Evolutionary conservation across 2,329 filamentous ascomycete species (phyloP).

Genomic region (Xylariaceae sp.): DNA sequence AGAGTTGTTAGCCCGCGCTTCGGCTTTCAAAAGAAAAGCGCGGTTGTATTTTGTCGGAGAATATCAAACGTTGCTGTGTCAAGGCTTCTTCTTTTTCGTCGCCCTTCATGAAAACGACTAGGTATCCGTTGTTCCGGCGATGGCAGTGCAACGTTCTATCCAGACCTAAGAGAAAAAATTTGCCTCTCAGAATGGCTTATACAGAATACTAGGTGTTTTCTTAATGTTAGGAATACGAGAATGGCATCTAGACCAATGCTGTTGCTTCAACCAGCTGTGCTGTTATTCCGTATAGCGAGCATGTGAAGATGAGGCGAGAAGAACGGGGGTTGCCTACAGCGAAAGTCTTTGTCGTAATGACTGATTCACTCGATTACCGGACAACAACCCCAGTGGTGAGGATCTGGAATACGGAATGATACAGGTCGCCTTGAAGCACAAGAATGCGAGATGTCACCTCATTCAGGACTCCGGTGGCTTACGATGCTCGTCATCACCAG

Average conservation of each 20-base stretch:
- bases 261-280: too few relatives aligned
- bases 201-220: too few relatives aligned
- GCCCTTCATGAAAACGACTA: too few relatives aligned
- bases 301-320: not conserved
- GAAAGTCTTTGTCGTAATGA: constrained; percentile 11
- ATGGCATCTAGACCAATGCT: too few relatives aligned
- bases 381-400: constrained; percentile 6
- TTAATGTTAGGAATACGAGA: too few relatives aligned
- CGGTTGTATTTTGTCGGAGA: not conserved
- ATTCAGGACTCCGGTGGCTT: constrained; percentile 6
- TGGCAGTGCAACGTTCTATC: too few relatives aligned
- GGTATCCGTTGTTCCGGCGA: too few relatives aligned
- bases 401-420: not conserved
- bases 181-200: too few relatives aligned
- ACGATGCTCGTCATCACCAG: not conserved
- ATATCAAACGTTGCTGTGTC: too few relatives aligned
- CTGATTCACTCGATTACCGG: constrained; percentile 7
- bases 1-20: not conserved
- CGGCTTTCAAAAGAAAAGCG: constrained; percentile 1
- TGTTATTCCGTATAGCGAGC: not conserved
- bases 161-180: too few relatives aligned
- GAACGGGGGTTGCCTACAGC: not conserved
- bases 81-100: too few relatives aligned
- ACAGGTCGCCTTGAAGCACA: not conserved
- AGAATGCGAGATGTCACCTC: constrained; percentile 6